Percentiles rank a stretch among this genome's conserved stretches.
Evolutionary conservation across 129 eudicot species (phyloP).

Genomic region (Mikania micrantha): DNA sequence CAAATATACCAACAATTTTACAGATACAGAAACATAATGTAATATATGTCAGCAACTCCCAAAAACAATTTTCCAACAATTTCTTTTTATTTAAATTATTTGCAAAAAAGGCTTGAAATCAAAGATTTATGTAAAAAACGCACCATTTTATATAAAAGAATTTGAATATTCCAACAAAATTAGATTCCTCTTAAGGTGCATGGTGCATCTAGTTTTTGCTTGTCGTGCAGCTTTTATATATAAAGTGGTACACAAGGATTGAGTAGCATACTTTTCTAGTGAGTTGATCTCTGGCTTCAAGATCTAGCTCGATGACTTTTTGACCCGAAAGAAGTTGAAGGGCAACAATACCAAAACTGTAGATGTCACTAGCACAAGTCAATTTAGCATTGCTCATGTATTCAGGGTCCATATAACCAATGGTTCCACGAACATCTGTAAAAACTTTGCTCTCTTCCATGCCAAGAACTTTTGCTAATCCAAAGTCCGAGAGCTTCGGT

Average conservation of each 20-base stretch:
- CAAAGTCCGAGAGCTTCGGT: constrained; percentile 77
- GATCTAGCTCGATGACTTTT: constrained; percentile 68
- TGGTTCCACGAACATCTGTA: constrained; percentile 76
- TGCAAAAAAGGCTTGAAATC: too few relatives aligned
- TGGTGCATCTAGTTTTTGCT: neutral
- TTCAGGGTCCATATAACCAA: constrained; percentile 87
- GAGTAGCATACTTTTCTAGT: constrained; percentile 48
- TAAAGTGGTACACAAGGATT: neutral
- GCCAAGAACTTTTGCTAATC: constrained; percentile 63
- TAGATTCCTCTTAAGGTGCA: neutral
- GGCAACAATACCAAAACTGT: constrained; percentile 75
- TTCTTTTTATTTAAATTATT: too few relatives aligned
- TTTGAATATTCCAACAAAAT: too few relatives aligned
- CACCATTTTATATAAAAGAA: too few relatives aligned
- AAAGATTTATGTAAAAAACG: too few relatives aligned
- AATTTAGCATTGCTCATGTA: constrained; percentile 84
- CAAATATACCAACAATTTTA: too few relatives aligned
- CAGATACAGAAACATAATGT: too few relatives aligned
- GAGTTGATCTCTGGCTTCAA: constrained; percentile 71
- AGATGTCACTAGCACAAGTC: constrained; percentile 76
- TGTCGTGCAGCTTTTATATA: neutral
- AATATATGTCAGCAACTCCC: too few relatives aligned
- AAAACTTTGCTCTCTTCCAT: constrained; percentile 83
- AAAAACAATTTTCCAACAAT: too few relatives aligned
- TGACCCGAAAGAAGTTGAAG: constrained; percentile 78